Conservation (phyloP, 345 rosid species). For the Acer negundo region DNA sequence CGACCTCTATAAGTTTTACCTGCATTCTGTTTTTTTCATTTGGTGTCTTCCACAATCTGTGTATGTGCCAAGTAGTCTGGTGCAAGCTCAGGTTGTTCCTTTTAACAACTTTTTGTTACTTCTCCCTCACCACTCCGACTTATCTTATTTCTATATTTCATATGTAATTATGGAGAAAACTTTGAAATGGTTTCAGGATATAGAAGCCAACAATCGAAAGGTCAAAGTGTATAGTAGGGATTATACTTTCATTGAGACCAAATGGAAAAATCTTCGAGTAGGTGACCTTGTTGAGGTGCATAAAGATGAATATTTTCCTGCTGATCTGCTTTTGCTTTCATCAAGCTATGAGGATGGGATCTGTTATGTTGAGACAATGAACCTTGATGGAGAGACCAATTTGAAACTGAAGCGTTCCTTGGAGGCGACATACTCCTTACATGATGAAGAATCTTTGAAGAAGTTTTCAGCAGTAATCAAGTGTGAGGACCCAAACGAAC, state of each 20-base stretch:
- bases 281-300: constrained; percentile 75
- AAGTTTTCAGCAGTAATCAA: constrained; percentile 50
- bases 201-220: constrained; percentile 84
- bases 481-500: constrained; percentile 92
- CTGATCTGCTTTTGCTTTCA: constrained; percentile 85
- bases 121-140: neutral
- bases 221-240: constrained; percentile 44
- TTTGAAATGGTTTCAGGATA: constrained; percentile 55
- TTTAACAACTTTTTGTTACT: neutral
- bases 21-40: constrained; percentile 13
- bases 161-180: neutral
- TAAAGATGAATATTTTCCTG: constrained; percentile 84
- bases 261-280: constrained; percentile 77
- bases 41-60: constrained; percentile 1
- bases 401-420: constrained; percentile 77
- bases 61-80: neutral
- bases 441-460: constrained; percentile 40
- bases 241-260: constrained; percentile 39
- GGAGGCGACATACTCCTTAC: constrained; percentile 48
- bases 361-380: constrained; percentile 92
- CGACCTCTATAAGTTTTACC: neutral
- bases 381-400: constrained; percentile 94
- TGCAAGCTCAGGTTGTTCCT: neutral
- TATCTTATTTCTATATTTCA: neutral
- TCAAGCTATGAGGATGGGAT: constrained; percentile 77